Evolutionary conservation across 2,329 filamentous ascomycete species (phyloP), one percentile per base, ranked within the genome.

Genomic region (Fusarium drepaniforme): DNA sequence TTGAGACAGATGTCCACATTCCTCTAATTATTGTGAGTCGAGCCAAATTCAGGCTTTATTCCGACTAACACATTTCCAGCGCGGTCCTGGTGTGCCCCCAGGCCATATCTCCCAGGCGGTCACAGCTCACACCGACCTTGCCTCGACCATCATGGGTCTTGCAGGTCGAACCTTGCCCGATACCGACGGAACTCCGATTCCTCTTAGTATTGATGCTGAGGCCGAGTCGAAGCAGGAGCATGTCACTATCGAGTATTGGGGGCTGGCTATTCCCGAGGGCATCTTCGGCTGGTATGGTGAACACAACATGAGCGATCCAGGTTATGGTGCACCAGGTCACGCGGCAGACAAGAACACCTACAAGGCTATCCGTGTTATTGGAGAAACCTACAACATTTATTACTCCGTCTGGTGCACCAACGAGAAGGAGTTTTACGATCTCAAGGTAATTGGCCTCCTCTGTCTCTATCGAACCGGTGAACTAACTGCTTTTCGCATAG

Each of bases 1-100:
- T 66, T 35, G 64, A 66, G 21, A 44, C 37, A 23, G 60, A 64
- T 23, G 40, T 64, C 15, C 37, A 64, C 8, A 64, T 61, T 61
- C 58, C 58, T 23, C 12, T 61, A 5, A 61, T 61, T 6, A 46
- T 61, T n/a, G 53, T 58, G 21, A 38, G 25, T 28, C 25, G 25
- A 25, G 5, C 25, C 25, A 28, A 28, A 28, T 8, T 8, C 25
- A 28, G 25, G 5, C 23, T 25, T 25, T 25, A 25, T 25, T 25
- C 23, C 23, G 8, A 15, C 35, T 58, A 38, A 58, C 13, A 13
- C 7, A 6, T 12, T 58, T 3, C 4, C 4, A 58, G 53, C 53
- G 53, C 3, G 53, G 53, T 3, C 53, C 33, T 8, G 13, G 33
- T 38, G 53, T 58, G 12, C 13, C 53, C n/a, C 21, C 53, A 7